phyloP scores from a whole-genome alignment of 2,329 filamentous ascomycete species.

The Diaporthe australafricana region DNA sequence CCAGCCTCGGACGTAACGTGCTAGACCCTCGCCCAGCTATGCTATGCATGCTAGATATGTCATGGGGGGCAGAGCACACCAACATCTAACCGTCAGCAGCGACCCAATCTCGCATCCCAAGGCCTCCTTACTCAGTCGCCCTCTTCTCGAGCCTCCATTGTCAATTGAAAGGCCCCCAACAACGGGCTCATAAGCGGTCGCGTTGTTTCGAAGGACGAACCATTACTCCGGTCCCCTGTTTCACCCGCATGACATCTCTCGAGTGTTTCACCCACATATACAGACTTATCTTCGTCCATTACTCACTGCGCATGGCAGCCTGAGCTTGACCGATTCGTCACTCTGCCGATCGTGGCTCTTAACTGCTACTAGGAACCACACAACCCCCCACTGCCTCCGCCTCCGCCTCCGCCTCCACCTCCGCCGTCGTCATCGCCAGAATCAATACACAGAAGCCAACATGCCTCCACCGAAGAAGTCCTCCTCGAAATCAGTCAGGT shows the following conservation, averaged over 20 bases:
- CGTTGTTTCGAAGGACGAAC: slow-evolving; percentile 22
- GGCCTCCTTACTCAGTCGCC: slow-evolving; percentile 22
- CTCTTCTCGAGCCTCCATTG: background rate
- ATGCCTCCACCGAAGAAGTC: slow-evolving; percentile 60
- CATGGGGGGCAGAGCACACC: slow-evolving; percentile 16
- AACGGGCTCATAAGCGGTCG: background rate
- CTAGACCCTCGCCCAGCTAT: slow-evolving; percentile 8
- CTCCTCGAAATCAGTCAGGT: slow-evolving; percentile 50
- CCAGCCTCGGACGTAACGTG: slow-evolving; percentile 16
- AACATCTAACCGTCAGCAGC: slow-evolving; percentile 27
- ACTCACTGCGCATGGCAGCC: slow-evolving; percentile 12
- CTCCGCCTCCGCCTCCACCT: background rate
- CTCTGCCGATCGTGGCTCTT: slow-evolving; percentile 24
- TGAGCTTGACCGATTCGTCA: background rate
- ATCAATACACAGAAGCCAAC: slow-evolving; percentile 27
- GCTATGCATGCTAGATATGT: slow-evolving; percentile 6
- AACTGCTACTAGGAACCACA: slow-evolving; percentile 27
- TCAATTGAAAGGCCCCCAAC: slow-evolving; percentile 15
- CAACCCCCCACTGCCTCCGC: background rate
- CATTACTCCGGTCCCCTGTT: slow-evolving; percentile 20
- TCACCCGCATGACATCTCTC: slow-evolving; percentile 1
- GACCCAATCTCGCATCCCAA: slow-evolving; percentile 1
- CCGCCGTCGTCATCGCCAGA: background rate
- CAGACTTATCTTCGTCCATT: background rate
- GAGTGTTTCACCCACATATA: slow-evolving; percentile 14